phyloP scores from a whole-genome alignment of 441 rosid genomes.

The Melastoma candidum region DNA sequence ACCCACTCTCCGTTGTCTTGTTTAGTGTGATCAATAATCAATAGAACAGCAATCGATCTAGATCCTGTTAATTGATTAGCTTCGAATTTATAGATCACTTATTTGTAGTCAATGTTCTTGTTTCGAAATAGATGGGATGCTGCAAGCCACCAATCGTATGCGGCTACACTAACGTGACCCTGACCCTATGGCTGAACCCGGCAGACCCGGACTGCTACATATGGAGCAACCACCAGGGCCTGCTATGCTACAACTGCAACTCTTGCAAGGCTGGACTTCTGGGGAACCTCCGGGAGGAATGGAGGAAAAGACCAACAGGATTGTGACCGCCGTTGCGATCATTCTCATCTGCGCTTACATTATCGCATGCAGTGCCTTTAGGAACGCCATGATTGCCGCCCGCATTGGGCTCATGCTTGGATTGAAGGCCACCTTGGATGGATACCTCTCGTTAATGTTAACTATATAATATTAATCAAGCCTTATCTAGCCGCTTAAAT shows the following conservation, averaged over 20 bases:
- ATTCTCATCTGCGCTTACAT: slow-evolving; percentile 72
- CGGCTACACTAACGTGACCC: slow-evolving; percentile 49
- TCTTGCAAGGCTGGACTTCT: slow-evolving; percentile 58
- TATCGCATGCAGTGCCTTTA: slow-evolving; percentile 79
- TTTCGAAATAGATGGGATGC: slow-evolving; percentile 43
- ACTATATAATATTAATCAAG: too few species aligned
- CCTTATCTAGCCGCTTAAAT: too few species aligned
- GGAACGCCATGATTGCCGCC: slow-evolving; percentile 80
- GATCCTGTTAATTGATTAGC: too few species aligned
- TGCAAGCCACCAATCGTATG: slow-evolving; percentile 60
- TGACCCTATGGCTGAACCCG: slow-evolving; percentile 53
- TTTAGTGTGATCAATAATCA: too few species aligned
- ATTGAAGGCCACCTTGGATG: slow-evolving; percentile 51
- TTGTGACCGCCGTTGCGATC: slow-evolving; percentile 62
- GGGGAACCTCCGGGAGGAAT: slow-evolving; percentile 47
- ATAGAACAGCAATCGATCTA: too few species aligned
- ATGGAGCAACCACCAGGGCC: slow-evolving; percentile 60
- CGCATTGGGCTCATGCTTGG: slow-evolving; percentile 88
- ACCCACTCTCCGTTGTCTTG: too few species aligned
- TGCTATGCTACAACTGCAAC: slow-evolving; percentile 53
- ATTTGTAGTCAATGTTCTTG: too few species aligned
- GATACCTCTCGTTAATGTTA: too few species aligned
- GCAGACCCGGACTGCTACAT: slow-evolving; percentile 47
- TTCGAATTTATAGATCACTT: too few species aligned
- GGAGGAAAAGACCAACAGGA: slow-evolving; percentile 62